A percentile compares a stretch with the other conserved stretches of the same genome.
These are phyloP conservation scores for Ophiostoma angusticollis DNA, from an alignment of 2,329 filamentous ascomycete species.

Conservation along the genomic window DNA sequence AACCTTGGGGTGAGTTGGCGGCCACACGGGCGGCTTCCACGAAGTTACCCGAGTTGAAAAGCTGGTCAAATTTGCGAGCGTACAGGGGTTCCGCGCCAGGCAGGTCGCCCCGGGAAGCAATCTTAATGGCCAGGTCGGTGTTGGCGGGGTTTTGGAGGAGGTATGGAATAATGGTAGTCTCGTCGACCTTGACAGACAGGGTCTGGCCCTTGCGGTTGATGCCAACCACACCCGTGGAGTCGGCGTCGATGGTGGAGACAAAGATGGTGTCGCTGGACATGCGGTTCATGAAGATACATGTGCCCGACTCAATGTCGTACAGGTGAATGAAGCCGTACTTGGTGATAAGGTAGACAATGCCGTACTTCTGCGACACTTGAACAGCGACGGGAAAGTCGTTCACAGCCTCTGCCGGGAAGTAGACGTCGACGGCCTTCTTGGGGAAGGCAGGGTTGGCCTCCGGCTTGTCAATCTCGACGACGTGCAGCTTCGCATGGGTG, in stretches of 20 bases:
- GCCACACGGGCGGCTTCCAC: conserved; percentile 87
- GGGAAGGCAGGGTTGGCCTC: conserved; percentile 77
- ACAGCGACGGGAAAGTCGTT: conserved; percentile 98
- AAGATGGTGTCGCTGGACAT: conserved; percentile 99
- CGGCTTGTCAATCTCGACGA: conserved; percentile 93
- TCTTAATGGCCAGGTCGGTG: conserved; percentile 83
- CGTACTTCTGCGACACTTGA: conserved; percentile 93
- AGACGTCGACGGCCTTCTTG: conserved; percentile 96
- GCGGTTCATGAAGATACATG: conserved; percentile 98
- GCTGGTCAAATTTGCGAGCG: conserved; percentile 79
- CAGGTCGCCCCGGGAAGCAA: conserved; percentile 85
- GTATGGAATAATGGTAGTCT: conserved; percentile 83
- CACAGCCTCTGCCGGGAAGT: conserved; percentile 88
- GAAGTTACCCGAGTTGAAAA: conserved; percentile 70
- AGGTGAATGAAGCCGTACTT: conserved; percentile 99
- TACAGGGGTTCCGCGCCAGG: conserved; percentile 92
- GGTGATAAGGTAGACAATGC: conserved; percentile 91
- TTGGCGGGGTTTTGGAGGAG: conserved; percentile 94
- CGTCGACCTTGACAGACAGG: conserved; percentile 84
- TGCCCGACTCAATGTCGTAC: conserved; percentile 91
- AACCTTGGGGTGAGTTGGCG: conserved; percentile 90
- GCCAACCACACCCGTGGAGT: conserved; percentile 78
- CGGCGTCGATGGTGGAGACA: conserved; percentile 72
- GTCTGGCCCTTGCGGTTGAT: conserved; percentile 98
- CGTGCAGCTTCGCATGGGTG: conserved; percentile 85